Percentiles rank a stretch among this genome's conserved stretches.
Evolutionary conservation across 768 basidiomycete species (phyloP).

Genomic region (Termitomyces sp.): DNA sequence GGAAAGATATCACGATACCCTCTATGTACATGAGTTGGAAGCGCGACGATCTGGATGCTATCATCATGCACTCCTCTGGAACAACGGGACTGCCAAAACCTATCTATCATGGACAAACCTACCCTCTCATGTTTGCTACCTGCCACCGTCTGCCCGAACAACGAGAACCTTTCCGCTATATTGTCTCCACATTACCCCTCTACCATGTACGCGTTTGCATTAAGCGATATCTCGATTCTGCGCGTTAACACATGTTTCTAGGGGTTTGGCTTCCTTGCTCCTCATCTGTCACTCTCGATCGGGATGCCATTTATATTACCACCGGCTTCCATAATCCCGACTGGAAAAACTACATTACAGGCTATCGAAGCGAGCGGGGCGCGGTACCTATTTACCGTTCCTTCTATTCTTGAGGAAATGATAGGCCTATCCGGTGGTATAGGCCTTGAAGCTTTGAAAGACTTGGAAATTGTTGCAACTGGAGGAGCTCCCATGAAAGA

Average conservation of each 20-base stretch:
- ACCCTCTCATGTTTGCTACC: slow-evolving; percentile 27
- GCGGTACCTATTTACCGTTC: slow-evolving; percentile 30
- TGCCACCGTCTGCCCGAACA: slow-evolving; percentile 30
- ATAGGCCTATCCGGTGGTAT: slow-evolving; percentile 16
- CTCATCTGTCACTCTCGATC: slow-evolving; percentile 28
- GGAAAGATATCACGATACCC: slow-evolving; percentile 18
- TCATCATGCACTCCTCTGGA: slow-evolving; percentile 47
- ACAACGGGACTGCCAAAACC: slow-evolving; percentile 49
- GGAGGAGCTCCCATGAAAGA: slow-evolving; percentile 38
- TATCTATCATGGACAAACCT: slow-evolving; percentile 31
- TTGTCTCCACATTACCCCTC: slow-evolving; percentile 32
- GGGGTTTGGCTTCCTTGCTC: slow-evolving; percentile 35
- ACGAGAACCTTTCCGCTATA: slow-evolving; percentile 22
- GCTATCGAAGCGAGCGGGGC: slow-evolving; percentile 23
- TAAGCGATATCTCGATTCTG: not conserved
- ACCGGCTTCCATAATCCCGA: slow-evolving; percentile 30
- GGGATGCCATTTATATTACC: slow-evolving; percentile 33
- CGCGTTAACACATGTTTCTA: slow-evolving; percentile 9
- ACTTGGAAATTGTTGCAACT: slow-evolving; percentile 28
- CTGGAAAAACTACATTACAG: slow-evolving; percentile 23
- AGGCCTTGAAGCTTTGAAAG: slow-evolving; percentile 25
- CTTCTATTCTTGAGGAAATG: slow-evolving; percentile 35
- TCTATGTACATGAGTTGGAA: slow-evolving; percentile 18
- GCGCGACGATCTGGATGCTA: slow-evolving; percentile 28
- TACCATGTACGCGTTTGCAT: slow-evolving; percentile 27